Evolutionary conservation across 192 early-diverging fungal genomes (phyloP), one percentile per base, ranked within the genome.

Genomic region (Glomus cerebriforme): DNA sequence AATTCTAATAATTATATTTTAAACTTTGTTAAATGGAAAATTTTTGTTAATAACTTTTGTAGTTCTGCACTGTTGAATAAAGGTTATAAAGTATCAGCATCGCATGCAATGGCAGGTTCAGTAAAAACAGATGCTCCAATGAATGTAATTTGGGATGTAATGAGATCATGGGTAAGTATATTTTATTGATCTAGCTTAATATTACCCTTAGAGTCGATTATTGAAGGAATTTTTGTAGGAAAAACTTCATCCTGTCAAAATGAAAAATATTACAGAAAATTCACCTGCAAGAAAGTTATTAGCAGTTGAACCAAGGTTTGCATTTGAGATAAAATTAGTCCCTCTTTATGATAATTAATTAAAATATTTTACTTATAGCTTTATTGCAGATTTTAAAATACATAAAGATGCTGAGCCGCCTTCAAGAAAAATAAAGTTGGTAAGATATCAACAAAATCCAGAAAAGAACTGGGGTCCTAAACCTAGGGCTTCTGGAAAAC

Each of bases 401-500:
- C 94, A 96, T 81, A 86, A 90, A 43, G 86, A 93, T 19, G 91
- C 92, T 0, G 87, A 91, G 64, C 91, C 95, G 1, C 88, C 91
- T 39, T 96, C 95, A 17, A 86, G 92, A 66, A 92, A 91, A 66
- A 86, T 91, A 34, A 92, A 95, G 77, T 89, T 99, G 8, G 95
- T 97, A 31, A 90, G 98, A 74, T 98, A 93, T 84, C 97, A 99
- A 81, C 85, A 93, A 73, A 99, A 99, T 80, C 98, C 98, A n/a
- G 91, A 92, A 27, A 92, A 92, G 75, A 90, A 94, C 84, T 99
- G 98, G 98, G 98, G 98, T 0, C 98, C 98, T 54, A 97, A 97
- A 83, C 95, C 93, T 31, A 86, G 94, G 73, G 86, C 89, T 27
- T 85, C 84, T 45, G 84, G 85, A 80, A 88, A 87, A 70, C 82